phyloP scores from a whole-genome alignment of 805 yeast species.

The Wickerhamiella dianesei region DNA sequence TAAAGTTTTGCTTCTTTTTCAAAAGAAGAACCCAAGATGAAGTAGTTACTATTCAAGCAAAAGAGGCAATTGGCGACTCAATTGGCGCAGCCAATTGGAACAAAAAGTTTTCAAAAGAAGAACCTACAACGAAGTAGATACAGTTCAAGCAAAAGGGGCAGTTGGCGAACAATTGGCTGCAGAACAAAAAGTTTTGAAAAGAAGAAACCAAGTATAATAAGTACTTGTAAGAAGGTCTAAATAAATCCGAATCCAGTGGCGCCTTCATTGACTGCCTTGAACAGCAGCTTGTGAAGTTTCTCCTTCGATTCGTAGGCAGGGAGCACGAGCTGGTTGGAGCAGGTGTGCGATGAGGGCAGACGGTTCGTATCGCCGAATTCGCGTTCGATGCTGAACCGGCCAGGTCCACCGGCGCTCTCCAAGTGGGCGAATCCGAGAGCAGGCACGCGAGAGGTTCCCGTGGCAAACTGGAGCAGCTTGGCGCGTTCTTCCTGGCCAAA shows the following conservation, averaged over 20 bases:
- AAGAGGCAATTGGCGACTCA: too few species aligned
- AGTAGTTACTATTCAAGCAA: too few species aligned
- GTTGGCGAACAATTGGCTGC: too few species aligned
- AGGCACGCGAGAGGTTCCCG: constrained; percentile 96
- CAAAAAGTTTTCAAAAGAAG: too few species aligned
- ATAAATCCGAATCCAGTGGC: constrained; percentile 93
- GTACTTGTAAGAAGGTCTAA: too few species aligned
- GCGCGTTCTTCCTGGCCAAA: constrained; percentile 92
- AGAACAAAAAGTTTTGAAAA: too few species aligned
- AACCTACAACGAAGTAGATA: too few species aligned
- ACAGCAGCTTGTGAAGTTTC: constrained; percentile 61
- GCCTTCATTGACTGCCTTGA: constrained; percentile 85
- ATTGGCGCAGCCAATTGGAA: too few species aligned
- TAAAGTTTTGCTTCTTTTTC: too few species aligned
- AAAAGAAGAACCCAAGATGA: too few species aligned
- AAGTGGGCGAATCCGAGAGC: constrained; percentile 83
- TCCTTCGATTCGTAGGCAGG: constrained; percentile 91
- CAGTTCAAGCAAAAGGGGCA: too few species aligned
- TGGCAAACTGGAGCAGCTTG: constrained; percentile 82
- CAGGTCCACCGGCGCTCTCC: constrained; percentile 63
- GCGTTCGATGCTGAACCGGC: constrained; percentile 78
- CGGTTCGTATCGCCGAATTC: constrained; percentile 78
- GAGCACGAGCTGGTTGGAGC: constrained; percentile 86
- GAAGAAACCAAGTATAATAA: too few species aligned
- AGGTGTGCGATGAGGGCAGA: constrained; percentile 90